Conservation (phyloP, 2,329 filamentous ascomycete species). For the Sporothrix mexicana region DNA sequence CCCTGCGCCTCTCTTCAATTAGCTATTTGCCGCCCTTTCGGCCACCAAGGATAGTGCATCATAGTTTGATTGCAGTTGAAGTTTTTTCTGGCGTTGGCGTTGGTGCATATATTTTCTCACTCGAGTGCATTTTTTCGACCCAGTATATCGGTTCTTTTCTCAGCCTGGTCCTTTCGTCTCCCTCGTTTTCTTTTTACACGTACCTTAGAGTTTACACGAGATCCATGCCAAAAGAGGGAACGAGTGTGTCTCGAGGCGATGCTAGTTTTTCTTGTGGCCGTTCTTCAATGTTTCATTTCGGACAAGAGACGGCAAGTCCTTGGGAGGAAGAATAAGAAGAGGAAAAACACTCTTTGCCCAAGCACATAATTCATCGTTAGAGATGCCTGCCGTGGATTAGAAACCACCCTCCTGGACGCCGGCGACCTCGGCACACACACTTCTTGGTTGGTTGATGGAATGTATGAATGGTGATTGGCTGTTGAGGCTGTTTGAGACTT, state of each 20-base stretch:
- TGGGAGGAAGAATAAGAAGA: not conserved
- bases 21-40: constrained; percentile 6
- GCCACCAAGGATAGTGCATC: not conserved
- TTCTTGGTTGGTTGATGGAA: not conserved
- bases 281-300: too few species aligned
- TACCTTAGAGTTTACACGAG: not conserved
- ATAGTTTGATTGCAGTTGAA: constrained; percentile 14
- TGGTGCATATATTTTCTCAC: not conserved
- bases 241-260: not conserved
- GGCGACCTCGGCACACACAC: constrained; percentile 6
- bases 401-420: constrained; percentile 4
- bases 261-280: not conserved
- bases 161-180: not conserved
- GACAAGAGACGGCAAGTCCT: not conserved
- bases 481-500: not conserved
- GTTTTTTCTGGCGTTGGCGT: not conserved
- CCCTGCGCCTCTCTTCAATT: not conserved
- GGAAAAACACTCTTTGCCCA: constrained; percentile 25
- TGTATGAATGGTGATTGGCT: not conserved
- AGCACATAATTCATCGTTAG: too few species aligned
- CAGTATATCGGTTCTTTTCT: not conserved
- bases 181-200: not conserved
- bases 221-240: constrained; percentile 1
- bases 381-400: not conserved
- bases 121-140: not conserved